Base-by-base conservation (phyloP, 148 eudicot species). In the Vaccinium corymbosum region DNA sequence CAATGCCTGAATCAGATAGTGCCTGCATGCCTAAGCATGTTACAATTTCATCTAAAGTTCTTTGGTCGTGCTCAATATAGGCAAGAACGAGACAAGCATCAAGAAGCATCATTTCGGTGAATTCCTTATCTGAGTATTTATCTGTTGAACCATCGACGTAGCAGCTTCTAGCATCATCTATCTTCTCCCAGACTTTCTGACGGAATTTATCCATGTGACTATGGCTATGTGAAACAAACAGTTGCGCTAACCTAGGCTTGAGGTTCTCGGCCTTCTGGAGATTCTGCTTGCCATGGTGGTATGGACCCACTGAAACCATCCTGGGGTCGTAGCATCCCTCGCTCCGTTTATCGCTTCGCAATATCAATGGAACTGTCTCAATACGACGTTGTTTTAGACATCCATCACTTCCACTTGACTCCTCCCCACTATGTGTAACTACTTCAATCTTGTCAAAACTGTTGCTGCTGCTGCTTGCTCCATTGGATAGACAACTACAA, bases 71-170 rank as follows among this genome's bases (percentile, higher is more conserved):
- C 25, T 76, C 79, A 48, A 76, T 19, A 4, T 8, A 9, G 19
- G 55, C 22, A n/a, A 46, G 35, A 46, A 46, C 12, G 29, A 76
- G 10, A n/a, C 79, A 76, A 49, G 27, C 79, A 1, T 76, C 52
- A 10, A 46, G 15, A 16, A 76, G 3, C 79, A 76, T 76, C 79
- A 76, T 76, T 1, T 46, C 29, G n/a, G 55, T 11, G 22, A 76
- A 76, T 10, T 49, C 15, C 25, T 49, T 5, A 4, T 76, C 29
- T 1, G 27, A 46, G n/a, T 49, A 76, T 3, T 76, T 14, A 6
- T 48, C 79, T 19, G 56, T 76, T 49, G 79, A 76, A 49, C 79
- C 79, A 22, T 76, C 50, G 35, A 32, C 50, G 50, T 73, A 73
- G 50, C 49, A 12, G 19, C 77, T 73, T 73, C 50, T 73, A 32